A percentile compares a stretch with the other conserved stretches of the same genome.
Evolutionary conservation across 305 asterid genomes (phyloP).

Genomic region (Vinca major): DNA sequence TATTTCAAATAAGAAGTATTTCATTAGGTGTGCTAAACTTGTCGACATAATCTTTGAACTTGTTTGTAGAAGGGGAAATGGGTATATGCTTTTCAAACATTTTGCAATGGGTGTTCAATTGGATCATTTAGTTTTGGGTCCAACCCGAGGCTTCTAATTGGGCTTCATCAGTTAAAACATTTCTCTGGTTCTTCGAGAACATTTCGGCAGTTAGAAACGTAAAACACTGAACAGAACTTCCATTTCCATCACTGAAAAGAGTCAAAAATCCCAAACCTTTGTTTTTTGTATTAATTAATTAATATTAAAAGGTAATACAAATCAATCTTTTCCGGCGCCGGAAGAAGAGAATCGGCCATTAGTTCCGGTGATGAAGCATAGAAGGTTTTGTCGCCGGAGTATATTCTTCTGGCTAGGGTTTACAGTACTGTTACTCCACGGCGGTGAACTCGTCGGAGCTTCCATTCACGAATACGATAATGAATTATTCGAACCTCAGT

Average conservation of each 20-base stretch:
- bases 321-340: background rate
- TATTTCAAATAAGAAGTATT: no score
- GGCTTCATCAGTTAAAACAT: no score
- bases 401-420: slow-evolving; percentile 3
- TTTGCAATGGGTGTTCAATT: no score
- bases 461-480: slow-evolving; percentile 28
- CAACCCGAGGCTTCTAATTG: no score
- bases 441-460: slow-evolving; percentile 9
- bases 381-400: background rate
- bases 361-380: background rate
- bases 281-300: background rate
- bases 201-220: background rate
- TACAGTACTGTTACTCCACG: background rate
- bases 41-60: no score
- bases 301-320: background rate
- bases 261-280: no score
- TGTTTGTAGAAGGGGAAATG: no score
- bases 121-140: no score
- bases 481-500: slow-evolving; percentile 23
- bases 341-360: background rate
- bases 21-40: no score
- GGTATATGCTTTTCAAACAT: no score
- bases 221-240: no score
- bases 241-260: background rate
- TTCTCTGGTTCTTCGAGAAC: background rate